Conservation (phyloP, 176 grass and related monocot genomes). For the Musa itinerans region DNA sequence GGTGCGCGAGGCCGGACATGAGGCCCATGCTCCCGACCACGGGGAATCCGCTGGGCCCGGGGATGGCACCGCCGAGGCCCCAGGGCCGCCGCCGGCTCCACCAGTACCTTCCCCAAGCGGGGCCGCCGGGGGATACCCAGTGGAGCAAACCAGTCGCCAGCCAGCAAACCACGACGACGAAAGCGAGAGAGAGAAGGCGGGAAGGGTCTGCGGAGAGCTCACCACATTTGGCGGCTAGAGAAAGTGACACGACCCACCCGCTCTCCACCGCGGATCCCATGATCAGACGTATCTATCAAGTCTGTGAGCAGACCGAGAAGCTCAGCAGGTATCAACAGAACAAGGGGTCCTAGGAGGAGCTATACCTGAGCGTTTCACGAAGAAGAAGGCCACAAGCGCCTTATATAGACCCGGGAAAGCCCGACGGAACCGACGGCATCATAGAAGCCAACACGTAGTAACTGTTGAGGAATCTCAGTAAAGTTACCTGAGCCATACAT, state of each 20-base stretch:
- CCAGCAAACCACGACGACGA: not conserved
- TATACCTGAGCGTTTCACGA: not conserved
- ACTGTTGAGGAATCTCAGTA: too few species aligned
- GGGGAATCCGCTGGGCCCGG: constrained; percentile 56
- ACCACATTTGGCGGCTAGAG: constrained; percentile 46
- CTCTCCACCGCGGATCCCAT: constrained; percentile 32
- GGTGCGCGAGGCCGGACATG: constrained; percentile 77
- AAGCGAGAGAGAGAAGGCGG: constrained; percentile 21
- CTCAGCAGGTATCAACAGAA: too few species aligned
- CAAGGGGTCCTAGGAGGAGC: too few species aligned
- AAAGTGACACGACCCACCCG: constrained; percentile 47
- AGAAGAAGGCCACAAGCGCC: not conserved
- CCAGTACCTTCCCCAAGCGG: constrained; percentile 69
- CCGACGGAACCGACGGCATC: too few species aligned
- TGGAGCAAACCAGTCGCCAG: constrained; percentile 30
- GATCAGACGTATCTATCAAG: not conserved
- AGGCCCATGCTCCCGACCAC: constrained; percentile 78
- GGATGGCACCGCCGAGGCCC: not conserved
- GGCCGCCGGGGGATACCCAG: constrained; percentile 63
- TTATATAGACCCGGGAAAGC: too few species aligned
- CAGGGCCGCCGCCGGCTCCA: constrained; percentile 4
- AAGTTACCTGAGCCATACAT: too few species aligned
- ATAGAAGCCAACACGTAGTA: too few species aligned
- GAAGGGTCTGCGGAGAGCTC: constrained; percentile 11
- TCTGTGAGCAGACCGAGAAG: not conserved